Percentiles rank a stretch among this genome's conserved stretches.
Conservation (phyloP, 108 stramenopile genomes). For the Discostella stelligeroides region DNA sequence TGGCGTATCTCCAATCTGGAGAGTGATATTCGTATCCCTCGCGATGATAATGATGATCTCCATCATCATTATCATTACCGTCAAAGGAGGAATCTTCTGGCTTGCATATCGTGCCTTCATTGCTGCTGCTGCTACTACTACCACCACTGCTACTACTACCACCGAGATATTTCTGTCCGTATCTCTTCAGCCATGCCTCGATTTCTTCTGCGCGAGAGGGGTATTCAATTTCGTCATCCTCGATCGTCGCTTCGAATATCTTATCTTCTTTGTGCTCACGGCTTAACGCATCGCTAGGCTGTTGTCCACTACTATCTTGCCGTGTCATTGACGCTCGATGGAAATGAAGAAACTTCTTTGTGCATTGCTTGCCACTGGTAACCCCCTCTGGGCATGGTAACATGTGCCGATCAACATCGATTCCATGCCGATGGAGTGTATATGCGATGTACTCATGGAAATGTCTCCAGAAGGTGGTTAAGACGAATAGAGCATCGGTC, state of each 20-base stretch:
- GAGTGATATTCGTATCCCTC: constrained; percentile 35
- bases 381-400: constrained; percentile 32
- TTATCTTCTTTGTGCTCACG: neutral
- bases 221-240: constrained; percentile 45
- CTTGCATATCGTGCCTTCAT: neutral
- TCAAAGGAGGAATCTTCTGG: neutral
- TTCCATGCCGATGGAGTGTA: constrained; percentile 41
- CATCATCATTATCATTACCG: neutral
- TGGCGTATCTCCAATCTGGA: constrained; percentile 36
- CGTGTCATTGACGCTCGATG: constrained; percentile 13
- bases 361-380: constrained; percentile 41
- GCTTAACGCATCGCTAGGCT: neutral
- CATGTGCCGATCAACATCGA: constrained; percentile 29
- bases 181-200: constrained; percentile 47
- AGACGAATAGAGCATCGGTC: constrained; percentile 38
- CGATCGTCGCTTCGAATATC: constrained; percentile 27
- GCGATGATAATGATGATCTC: too few relatives aligned
- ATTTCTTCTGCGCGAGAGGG: constrained; percentile 50
- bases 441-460: constrained; percentile 50
- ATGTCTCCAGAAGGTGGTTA: constrained; percentile 51
- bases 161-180: constrained; percentile 38
- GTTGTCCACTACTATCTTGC: neutral
- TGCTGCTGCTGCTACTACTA: too few relatives aligned
- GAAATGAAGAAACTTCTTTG: constrained; percentile 33
- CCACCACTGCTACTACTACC: neutral